Evolutionary conservation across 768 basidiomycete genomes (phyloP), one percentile per base, ranked within the genome.

Genomic region (Gautieria morchelliformis): DNA sequence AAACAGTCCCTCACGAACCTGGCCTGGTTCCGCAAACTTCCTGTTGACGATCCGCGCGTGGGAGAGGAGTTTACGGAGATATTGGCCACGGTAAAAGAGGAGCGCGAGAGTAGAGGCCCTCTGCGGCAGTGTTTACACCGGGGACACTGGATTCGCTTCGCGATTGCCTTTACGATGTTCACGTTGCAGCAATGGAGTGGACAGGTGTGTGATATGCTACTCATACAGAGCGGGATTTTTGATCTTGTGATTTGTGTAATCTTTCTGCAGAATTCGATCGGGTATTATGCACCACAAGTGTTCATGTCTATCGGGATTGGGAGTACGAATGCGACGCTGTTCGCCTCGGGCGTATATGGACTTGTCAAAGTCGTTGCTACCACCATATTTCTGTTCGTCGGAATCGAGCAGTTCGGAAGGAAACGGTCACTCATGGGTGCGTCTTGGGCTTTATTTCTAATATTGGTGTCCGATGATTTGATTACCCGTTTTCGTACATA

Each of bases 161-260:
- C 85, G n/a, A 90, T 93, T 63, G 90, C 91, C 1, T 83, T 88
- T 62, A 69, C 78, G 24, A 87, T 90, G 60, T 90, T 91, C 74
- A 66, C 87, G 58, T 72, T 90, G 10, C 90, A 92, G 63, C 88
- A 92, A 65, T 90, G 84, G 84, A 78, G 79, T 52, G 91, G 91
- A 1, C 90, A 92, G 67, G 55, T 56, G 10, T 1, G 35, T 35
- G 14, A 14, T 8, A 8, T n/a, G 4, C 48, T 37, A 37, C 10
- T 10, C 10, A 37, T 37, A 37, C 2, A 37, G 35, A 37, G 14
- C 8, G 4, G 35, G 14, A 10, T 37, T 37, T 37, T 37, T 37
- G 2, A 46, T 27, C 24, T 11, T 27, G 17, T 20, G 10, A 46
- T 15, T 46, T 46, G 27, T 37, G 5, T 17, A 27, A 27, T 5